These are phyloP conservation scores for Paecilomyces niveus DNA, from an alignment of 2,329 filamentous ascomycete species.

Conservation along the genomic window DNA sequence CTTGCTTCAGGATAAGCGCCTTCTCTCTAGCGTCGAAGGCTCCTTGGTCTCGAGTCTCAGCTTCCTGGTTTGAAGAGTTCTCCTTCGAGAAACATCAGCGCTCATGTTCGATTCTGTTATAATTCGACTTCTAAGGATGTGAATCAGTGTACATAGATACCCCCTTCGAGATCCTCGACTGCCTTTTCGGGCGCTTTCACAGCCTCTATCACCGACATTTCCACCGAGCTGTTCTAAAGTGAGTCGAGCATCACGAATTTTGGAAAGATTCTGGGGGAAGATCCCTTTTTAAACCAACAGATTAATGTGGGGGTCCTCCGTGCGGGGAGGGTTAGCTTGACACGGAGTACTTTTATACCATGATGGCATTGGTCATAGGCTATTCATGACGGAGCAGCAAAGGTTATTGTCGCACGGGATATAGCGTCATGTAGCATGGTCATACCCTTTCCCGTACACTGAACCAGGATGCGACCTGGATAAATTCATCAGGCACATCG, in stretches of 20 bases:
- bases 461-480: neutral
- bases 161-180: neutral
- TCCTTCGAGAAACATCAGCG: neutral
- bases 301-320: neutral
- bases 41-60: conserved; percentile 4
- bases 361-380: neutral
- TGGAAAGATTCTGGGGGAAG: neutral
- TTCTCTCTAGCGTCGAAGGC: conserved; percentile 14
- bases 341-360: neutral
- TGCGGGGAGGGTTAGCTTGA: neutral
- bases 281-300: neutral
- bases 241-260: neutral
- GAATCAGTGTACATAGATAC: neutral
- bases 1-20: conserved; percentile 50
- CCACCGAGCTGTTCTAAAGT: neutral
- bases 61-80: conserved; percentile 1
- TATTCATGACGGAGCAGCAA: neutral
- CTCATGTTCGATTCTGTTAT: neutral
- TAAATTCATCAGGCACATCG: no score
- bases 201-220: neutral
- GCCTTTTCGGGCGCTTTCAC: neutral
- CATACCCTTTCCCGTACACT: neutral
- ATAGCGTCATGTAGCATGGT: neutral
- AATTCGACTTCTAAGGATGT: neutral
- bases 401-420: neutral